These are phyloP conservation scores for Taxawa tesnikishii DNA, from an alignment of 2,329 filamentous ascomycete species.

Conservation along the genomic window DNA sequence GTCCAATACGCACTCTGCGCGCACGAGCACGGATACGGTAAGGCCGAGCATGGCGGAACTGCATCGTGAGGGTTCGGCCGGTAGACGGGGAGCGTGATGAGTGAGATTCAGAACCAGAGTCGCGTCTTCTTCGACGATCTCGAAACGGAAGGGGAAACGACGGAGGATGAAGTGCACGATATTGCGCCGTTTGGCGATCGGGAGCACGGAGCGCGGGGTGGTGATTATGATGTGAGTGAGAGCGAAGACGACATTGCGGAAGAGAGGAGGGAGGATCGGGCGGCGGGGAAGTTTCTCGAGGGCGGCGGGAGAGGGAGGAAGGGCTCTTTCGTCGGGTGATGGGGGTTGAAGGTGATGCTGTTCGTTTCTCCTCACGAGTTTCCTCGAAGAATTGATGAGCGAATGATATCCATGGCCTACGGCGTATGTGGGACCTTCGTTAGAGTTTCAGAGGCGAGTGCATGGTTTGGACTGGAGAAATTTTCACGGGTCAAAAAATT, in stretches of 20 bases:
- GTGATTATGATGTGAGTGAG: conserved; percentile 5
- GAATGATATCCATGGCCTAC: conserved; percentile 1
- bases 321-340: not conserved
- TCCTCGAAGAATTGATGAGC: not conserved
- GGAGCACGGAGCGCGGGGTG: conserved; percentile 1
- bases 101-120: conserved; percentile 32
- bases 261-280: not conserved
- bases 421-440: no score
- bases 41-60: conserved; percentile 6
- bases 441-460: no score
- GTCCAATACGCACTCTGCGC: conserved; percentile 9
- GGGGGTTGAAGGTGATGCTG: not conserved
- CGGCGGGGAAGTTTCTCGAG: conserved; percentile 16
- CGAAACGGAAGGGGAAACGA: conserved; percentile 15
- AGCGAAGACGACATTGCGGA: conserved; percentile 4
- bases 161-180: conserved; percentile 9
- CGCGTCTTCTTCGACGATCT: conserved; percentile 34
- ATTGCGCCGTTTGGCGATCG: not conserved
- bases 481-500: no score
- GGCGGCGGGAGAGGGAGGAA: conserved; percentile 17
- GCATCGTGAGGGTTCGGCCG: conserved; percentile 6
- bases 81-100: conserved; percentile 21
- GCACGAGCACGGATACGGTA: conserved; percentile 12
- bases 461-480: no score
- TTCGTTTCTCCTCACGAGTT: no score